Evolutionary conservation across 106 monocot genomes (phyloP).

Genomic region (Allium cepa): DNA sequence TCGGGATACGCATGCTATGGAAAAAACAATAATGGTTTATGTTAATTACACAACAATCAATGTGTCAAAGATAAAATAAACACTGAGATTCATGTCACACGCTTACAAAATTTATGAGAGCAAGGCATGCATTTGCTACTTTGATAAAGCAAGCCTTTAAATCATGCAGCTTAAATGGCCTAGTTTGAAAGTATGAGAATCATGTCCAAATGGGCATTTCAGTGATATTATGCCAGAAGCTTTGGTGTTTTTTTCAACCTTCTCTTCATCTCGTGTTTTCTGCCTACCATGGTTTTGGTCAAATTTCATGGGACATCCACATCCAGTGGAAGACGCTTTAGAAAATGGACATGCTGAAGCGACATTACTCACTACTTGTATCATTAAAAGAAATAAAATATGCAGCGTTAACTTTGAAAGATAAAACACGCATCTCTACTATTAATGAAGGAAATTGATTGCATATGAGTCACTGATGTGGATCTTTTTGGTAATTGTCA

Average conservation of each 20-base stretch:
- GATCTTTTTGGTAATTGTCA: too few relatives aligned
- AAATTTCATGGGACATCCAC: constrained; percentile 48
- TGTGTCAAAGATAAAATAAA: background rate
- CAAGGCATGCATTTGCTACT: constrained; percentile 87
- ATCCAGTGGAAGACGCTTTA: constrained; percentile 32
- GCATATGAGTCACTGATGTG: too few relatives aligned
- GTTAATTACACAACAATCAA: too few relatives aligned
- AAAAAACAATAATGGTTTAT: background rate
- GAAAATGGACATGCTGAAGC: constrained; percentile 79
- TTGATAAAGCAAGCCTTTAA: constrained; percentile 74
- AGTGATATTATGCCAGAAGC: constrained; percentile 41
- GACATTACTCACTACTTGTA: constrained; percentile 33
- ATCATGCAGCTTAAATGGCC: constrained; percentile 96
- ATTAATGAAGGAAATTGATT: too few relatives aligned
- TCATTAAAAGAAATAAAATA: background rate
- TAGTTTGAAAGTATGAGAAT: constrained; percentile 84
- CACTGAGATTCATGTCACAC: constrained; percentile 16
- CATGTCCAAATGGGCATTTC: constrained; percentile 94
- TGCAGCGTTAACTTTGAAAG: too few relatives aligned
- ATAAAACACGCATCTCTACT: too few relatives aligned
- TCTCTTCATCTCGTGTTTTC: constrained; percentile 21
- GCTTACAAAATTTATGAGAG: constrained; percentile 97
- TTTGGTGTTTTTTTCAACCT: constrained; percentile 23
- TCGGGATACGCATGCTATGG: constrained; percentile 72
- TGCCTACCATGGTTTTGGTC: constrained; percentile 20